These are phyloP conservation scores for Irpex sp. DNA, from an alignment of 1,284 basidiomycete genomes.

Conservation along the genomic window DNA sequence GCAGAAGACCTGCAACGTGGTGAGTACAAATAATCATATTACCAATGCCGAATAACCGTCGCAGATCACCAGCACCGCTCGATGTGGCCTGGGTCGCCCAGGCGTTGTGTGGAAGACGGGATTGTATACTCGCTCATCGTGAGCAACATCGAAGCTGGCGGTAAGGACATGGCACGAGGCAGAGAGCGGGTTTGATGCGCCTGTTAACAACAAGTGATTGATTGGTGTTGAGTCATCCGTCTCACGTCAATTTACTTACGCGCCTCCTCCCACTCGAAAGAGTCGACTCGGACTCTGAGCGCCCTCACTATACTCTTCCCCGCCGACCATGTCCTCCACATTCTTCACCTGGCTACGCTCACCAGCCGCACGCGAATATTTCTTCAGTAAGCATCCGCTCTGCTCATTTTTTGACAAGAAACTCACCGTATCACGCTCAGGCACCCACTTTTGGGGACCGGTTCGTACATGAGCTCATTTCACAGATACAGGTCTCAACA, in stretches of 20 bases:
- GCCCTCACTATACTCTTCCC: constrained; percentile 8
- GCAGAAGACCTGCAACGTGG: constrained; percentile 17
- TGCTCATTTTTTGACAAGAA: constrained; percentile 1
- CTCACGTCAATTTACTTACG: not conserved
- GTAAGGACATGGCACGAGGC: not conserved
- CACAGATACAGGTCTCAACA: constrained; percentile 9
- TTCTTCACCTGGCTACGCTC: constrained; percentile 86
- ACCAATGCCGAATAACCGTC: not conserved
- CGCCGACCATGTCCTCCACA: constrained; percentile 64
- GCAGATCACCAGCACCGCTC: not conserved
- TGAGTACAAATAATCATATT: not conserved
- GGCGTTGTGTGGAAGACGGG: not conserved
- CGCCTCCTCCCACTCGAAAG: not conserved
- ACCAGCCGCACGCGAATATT: constrained; percentile 87
- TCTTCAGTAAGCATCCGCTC: constrained; percentile 72
- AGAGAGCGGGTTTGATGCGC: not conserved
- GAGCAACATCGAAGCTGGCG: not conserved
- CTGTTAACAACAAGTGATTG: not conserved
- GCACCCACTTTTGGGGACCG: constrained; percentile 96
- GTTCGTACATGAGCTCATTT: constrained; percentile 44
- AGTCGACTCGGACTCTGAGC: not conserved
- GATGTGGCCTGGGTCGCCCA: not conserved
- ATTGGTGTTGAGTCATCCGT: not conserved
- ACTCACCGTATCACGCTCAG: constrained; percentile 36
- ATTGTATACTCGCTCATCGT: not conserved